phyloP scores from a whole-genome alignment of 441 rosid genomes.

The Croton laevigatus region DNA sequence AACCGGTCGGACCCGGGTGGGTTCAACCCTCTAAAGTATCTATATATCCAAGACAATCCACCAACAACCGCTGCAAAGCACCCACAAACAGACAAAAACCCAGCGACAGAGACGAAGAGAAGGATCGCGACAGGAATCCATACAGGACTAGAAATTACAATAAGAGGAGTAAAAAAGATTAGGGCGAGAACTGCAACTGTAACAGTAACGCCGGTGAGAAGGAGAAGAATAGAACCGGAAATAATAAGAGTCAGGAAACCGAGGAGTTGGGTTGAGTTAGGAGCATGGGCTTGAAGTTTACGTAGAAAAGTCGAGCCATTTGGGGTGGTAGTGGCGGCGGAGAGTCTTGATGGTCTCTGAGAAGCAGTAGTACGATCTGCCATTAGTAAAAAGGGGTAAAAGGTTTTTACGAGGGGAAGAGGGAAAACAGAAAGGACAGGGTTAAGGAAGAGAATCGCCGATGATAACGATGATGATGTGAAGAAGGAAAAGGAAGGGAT shows the following conservation, averaged over 20 bases:
- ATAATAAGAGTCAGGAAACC: constrained; percentile 56
- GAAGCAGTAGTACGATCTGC: constrained; percentile 51
- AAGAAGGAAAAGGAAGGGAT: constrained; percentile 8
- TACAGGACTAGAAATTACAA: constrained; percentile 64
- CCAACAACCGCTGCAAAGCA: constrained; percentile 38
- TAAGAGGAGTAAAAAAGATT: constrained; percentile 55
- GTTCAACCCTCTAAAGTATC: constrained; percentile 60
- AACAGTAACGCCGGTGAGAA: constrained; percentile 60
- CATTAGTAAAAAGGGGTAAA: constrained; percentile 30
- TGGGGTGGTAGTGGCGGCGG: constrained; percentile 10
- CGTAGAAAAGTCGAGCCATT: constrained; percentile 36
- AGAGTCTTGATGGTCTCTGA: constrained; percentile 31
- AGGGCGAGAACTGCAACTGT: constrained; percentile 44
- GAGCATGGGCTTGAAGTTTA: constrained; percentile 45
- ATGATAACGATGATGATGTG: neutral
- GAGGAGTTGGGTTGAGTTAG: constrained; percentile 50
- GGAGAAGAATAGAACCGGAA: constrained; percentile 60
- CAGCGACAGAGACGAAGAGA: constrained; percentile 36
- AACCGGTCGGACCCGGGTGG: constrained; percentile 68
- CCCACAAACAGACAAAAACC: constrained; percentile 50
- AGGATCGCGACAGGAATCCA: constrained; percentile 52
- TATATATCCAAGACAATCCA: constrained; percentile 55
- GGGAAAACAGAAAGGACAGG: neutral
- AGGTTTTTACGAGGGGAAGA: neutral
- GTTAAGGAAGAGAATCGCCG: neutral